Conservation (phyloP, 148 eudicot genomes). For the Rhododendron molle region DNA sequence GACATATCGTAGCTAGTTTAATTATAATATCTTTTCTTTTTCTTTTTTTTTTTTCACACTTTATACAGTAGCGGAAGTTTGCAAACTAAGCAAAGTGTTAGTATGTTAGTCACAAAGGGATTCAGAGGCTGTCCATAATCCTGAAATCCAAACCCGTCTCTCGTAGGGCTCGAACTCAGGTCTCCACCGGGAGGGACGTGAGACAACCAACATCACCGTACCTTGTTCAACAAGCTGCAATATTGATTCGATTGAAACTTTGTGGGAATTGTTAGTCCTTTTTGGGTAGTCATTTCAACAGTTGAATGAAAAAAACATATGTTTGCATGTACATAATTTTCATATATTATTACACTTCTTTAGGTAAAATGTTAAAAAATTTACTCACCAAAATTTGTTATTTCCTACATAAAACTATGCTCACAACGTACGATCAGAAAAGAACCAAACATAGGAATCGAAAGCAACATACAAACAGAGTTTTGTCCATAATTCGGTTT, state of each 20-base stretch:
- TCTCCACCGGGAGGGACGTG: no score
- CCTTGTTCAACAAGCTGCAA: background rate
- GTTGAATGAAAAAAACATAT: background rate
- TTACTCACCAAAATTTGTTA: background rate
- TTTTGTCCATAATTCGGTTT: background rate
- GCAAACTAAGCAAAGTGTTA: no score
- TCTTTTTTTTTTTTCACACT: no score
- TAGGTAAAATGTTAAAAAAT: background rate
- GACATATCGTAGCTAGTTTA: background rate
- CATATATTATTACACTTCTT: background rate
- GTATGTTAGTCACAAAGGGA: no score
- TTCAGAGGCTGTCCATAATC: no score
- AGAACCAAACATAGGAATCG: background rate
- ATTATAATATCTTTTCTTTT: no score
- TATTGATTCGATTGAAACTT: no score
- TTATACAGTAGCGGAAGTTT: no score
- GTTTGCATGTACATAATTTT: background rate
- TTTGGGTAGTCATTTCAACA: background rate
- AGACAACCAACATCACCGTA: background rate
- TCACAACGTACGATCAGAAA: background rate
- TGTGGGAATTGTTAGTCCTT: background rate
- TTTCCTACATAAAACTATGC: background rate
- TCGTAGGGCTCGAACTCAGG: no score
- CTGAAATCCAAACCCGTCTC: no score
- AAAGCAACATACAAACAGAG: background rate